Conservation (phyloP, 73 alveolate genomes). For the Breviolum minutum region DNA sequence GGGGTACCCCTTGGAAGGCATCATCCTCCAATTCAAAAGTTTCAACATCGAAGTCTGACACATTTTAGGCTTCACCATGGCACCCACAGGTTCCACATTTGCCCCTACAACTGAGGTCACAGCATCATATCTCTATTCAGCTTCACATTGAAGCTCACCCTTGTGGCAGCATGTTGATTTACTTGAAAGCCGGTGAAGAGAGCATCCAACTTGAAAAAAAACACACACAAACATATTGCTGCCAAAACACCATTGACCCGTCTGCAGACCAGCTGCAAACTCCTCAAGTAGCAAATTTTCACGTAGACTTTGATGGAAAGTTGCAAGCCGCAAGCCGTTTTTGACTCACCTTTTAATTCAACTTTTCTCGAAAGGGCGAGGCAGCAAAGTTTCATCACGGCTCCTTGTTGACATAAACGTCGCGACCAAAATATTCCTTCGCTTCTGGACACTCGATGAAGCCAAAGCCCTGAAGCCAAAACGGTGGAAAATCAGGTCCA, state of each 20-base stretch:
- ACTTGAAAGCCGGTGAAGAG: no score
- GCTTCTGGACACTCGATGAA: slow-evolving; percentile 89
- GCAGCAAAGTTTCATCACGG: background rate
- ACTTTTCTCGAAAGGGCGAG: no score
- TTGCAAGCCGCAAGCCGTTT: no score
- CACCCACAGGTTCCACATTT: no score
- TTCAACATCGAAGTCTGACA: no score
- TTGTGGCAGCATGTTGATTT: no score
- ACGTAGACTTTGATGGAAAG: no score
- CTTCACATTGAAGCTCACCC: slow-evolving; percentile 92
- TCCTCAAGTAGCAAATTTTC: slow-evolving; percentile 1
- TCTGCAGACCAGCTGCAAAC: slow-evolving; percentile 79
- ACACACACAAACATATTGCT: background rate
- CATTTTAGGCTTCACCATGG: no score
- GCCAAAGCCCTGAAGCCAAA: slow-evolving; percentile 71
- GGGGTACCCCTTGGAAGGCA: no score
- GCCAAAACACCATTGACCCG: slow-evolving; percentile 65
- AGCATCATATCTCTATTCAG: slow-evolving; percentile 84
- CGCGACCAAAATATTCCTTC: slow-evolving; percentile 83
- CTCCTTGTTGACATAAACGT: slow-evolving; percentile 92
- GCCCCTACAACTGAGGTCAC: background rate
- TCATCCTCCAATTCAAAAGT: no score
- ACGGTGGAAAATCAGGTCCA: background rate
- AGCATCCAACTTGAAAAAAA: background rate
- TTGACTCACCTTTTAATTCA: no score